A percentile compares a stretch with the other conserved stretches of the same genome.
Evolutionary conservation across 2,329 filamentous ascomycete genomes (phyloP).

Genomic region (Paracoccidioides lutzii): DNA sequence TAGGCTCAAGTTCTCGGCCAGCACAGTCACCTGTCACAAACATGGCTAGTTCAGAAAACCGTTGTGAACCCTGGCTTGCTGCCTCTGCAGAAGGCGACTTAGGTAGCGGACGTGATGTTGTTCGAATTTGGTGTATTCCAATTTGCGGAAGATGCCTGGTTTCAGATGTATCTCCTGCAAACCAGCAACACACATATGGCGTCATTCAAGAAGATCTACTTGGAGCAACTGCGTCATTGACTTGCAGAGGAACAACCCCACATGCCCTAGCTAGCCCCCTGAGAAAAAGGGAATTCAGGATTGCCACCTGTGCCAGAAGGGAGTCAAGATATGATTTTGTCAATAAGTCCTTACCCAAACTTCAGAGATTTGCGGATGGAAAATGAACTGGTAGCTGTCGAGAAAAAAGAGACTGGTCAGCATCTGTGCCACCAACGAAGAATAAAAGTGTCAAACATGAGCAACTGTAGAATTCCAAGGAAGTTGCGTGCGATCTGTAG

Average conservation of each 20-base stretch:
- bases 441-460: not conserved
- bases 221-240: not conserved
- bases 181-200: not conserved
- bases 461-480: not conserved
- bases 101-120: not conserved
- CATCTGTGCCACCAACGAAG: not conserved
- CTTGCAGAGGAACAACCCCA: not conserved
- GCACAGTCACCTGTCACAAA: not conserved
- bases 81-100: not conserved
- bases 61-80: not conserved
- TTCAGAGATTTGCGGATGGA: not conserved
- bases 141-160: not conserved
- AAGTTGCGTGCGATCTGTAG: not conserved
- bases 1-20: not conserved
- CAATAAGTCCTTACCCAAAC: not conserved
- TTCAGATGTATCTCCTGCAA: not conserved
- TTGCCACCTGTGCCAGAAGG: not conserved
- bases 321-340: not conserved
- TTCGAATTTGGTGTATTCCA: not conserved
- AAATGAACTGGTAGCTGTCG: no score
- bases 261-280: not conserved
- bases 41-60: not conserved
- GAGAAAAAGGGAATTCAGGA: not conserved
- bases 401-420: not conserved
- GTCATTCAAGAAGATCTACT: not conserved